Evolutionary conservation across 1,139 yeast species (phyloP).

Genomic region (Saccharomycopsis hybrid): DNA sequence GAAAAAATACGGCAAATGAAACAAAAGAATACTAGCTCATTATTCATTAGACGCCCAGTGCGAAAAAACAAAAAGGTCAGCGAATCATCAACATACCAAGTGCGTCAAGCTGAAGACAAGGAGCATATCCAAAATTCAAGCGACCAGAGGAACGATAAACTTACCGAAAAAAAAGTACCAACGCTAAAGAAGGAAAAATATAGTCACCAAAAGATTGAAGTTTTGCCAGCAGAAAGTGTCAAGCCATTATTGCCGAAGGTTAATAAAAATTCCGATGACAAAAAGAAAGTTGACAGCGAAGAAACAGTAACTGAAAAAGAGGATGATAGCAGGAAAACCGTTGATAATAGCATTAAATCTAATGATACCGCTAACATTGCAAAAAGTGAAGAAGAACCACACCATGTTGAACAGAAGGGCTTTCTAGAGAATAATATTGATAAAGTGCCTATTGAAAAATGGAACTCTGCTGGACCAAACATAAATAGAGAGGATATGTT

Average conservation of each 20-base stretch:
- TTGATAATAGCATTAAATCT: no score
- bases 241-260: neutral
- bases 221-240: neutral
- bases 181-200: neutral
- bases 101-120: neutral
- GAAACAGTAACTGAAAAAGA: neutral
- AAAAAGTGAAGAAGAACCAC: no score
- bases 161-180: neutral
- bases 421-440: neutral
- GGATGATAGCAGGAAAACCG: neutral
- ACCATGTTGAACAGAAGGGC: no score
- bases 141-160: neutral
- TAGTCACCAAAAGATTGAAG: neutral
- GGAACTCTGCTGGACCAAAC: neutral
- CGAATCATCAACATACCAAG: neutral
- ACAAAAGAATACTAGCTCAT: slow-evolving; percentile 4
- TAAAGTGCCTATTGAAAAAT: neutral
- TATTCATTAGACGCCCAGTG: slow-evolving; percentile 2
- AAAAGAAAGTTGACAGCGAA: neutral
- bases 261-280: neutral
- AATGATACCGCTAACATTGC: neutral
- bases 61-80: neutral
- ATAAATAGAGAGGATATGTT: slow-evolving; percentile 17
- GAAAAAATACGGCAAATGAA: slow-evolving; percentile 6
- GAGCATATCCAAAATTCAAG: neutral